Evolutionary conservation across 805 yeast species (phyloP).

Genomic region (Zygotorulaspora sp.): DNA sequence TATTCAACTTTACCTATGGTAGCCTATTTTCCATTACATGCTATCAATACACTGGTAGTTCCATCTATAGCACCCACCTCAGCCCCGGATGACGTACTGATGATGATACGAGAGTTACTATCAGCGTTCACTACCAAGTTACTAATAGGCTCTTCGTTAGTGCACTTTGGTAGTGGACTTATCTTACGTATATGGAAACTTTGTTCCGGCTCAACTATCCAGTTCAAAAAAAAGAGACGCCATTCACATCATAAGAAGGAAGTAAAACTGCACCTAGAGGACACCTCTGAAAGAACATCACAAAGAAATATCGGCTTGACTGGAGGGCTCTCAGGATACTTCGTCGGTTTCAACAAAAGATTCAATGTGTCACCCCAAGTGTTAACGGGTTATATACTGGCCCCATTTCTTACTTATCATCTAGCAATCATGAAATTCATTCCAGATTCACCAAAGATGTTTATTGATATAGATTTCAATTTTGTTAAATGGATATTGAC

Average conservation of each 20-base stretch:
- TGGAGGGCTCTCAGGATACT: conserved; percentile 28
- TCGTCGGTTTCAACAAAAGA: conserved; percentile 21
- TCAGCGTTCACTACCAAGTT: conserved; percentile 21
- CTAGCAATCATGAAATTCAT: conserved; percentile 20
- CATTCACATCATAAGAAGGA: conserved; percentile 6
- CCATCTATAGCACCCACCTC: conserved; percentile 21
- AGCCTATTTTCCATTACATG: conserved; percentile 26
- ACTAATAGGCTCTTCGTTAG: conserved; percentile 10
- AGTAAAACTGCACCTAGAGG: conserved; percentile 10
- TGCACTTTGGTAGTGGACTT: conserved; percentile 17
- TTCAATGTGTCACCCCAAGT: conserved; percentile 23
- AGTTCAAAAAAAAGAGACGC: conserved; percentile 2
- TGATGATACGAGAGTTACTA: conserved; percentile 26
- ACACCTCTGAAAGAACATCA: conserved; percentile 15
- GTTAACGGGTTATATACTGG: conserved; percentile 22
- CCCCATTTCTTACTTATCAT: conserved; percentile 22
- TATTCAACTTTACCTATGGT: conserved; percentile 24
- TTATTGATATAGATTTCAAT: conserved; percentile 20
- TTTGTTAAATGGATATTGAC: conserved; percentile 26
- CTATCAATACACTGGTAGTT: conserved; percentile 21
- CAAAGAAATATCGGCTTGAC: conserved; percentile 24
- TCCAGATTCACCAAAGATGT: conserved; percentile 14
- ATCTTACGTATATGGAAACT: conserved; percentile 15
- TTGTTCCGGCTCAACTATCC: conserved; percentile 3
- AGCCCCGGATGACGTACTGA: conserved; percentile 26